Conservation (phyloP, 108 stramenopile genomes). For the Skeletonema potamos region DNA sequence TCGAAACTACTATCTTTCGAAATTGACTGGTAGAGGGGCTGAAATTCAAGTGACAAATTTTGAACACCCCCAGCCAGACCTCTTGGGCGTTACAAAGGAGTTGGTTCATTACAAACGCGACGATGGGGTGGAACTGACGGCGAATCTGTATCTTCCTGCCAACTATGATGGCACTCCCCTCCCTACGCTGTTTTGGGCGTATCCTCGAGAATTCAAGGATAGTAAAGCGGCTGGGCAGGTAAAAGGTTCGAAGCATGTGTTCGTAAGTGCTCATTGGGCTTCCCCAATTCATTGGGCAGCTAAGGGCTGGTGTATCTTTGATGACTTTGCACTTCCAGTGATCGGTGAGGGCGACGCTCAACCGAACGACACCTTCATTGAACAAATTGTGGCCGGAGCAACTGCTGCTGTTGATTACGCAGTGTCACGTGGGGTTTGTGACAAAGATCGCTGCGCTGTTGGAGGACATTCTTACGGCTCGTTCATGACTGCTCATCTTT, state of each 20-base stretch:
- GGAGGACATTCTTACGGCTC: slow-evolving; percentile 56
- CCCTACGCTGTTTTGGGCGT: slow-evolving; percentile 54
- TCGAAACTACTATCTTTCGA: slow-evolving; percentile 36
- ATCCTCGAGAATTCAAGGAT: slow-evolving; percentile 53
- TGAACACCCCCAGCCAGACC: slow-evolving; percentile 52
- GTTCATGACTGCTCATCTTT: slow-evolving; percentile 56
- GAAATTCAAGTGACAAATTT: slow-evolving; percentile 45
- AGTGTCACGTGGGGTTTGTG: slow-evolving; percentile 42
- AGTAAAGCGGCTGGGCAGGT: slow-evolving; percentile 51
- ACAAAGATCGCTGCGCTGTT: slow-evolving; percentile 51
- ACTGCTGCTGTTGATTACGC: slow-evolving; percentile 50
- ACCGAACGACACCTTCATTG: slow-evolving; percentile 55
- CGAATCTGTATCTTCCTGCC: slow-evolving; percentile 49
- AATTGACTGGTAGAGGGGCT: slow-evolving; percentile 15
- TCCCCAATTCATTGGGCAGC: slow-evolving; percentile 55
- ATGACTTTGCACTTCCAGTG: slow-evolving; percentile 47
- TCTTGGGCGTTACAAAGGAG: slow-evolving; percentile 47
- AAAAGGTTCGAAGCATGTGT: slow-evolving; percentile 36
- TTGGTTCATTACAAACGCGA: slow-evolving; percentile 49
- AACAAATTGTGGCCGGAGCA: slow-evolving; percentile 50
- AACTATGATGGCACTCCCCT: slow-evolving; percentile 44
- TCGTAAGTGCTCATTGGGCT: slow-evolving; percentile 47
- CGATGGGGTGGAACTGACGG: slow-evolving; percentile 52
- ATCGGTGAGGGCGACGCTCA: slow-evolving; percentile 50
- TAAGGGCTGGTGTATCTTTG: slow-evolving; percentile 51